These are phyloP conservation scores for Volvox carteri DNA, from an alignment of 163 green algal species.

Conservation along the genomic window DNA sequence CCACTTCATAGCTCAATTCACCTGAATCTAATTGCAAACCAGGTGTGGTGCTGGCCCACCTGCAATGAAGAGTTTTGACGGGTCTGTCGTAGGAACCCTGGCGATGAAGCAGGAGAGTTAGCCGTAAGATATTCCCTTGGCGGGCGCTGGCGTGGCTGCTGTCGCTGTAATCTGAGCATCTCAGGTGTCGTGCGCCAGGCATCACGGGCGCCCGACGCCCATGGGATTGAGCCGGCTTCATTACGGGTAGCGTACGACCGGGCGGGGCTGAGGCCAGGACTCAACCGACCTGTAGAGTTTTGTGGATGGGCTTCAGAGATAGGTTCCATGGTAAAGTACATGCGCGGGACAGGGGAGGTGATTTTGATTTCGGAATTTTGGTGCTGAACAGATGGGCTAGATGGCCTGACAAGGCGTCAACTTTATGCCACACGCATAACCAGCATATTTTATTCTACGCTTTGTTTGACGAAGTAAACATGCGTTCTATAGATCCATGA, in stretches of 20 bases:
- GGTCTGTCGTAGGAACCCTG: not conserved
- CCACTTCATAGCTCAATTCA: too few relatives aligned
- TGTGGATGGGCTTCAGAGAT: too few relatives aligned
- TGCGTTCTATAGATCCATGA: too few relatives aligned
- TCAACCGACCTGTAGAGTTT: not conserved
- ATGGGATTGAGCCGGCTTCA: not conserved
- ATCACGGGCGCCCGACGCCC: not conserved
- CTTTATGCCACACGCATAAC: too few relatives aligned
- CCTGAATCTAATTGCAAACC: too few relatives aligned
- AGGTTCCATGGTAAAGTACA: too few relatives aligned
- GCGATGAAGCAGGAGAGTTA: constrained; percentile 5
- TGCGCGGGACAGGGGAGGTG: not conserved
- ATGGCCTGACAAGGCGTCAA: too few relatives aligned
- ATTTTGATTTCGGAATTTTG: too few relatives aligned
- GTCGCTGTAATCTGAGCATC: not conserved
- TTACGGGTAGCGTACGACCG: not conserved
- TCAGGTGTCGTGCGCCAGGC: not conserved
- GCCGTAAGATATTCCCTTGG: not conserved
- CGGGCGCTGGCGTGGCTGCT: not conserved
- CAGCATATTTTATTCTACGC: too few relatives aligned
- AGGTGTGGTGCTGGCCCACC: too few relatives aligned
- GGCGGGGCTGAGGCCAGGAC: not conserved
- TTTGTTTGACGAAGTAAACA: too few relatives aligned
- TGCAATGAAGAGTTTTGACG: not conserved
- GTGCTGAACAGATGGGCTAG: too few relatives aligned